phyloP scores from a whole-genome alignment of 1,284 basidiomycete species.

The Cryptococcus sp. region DNA sequence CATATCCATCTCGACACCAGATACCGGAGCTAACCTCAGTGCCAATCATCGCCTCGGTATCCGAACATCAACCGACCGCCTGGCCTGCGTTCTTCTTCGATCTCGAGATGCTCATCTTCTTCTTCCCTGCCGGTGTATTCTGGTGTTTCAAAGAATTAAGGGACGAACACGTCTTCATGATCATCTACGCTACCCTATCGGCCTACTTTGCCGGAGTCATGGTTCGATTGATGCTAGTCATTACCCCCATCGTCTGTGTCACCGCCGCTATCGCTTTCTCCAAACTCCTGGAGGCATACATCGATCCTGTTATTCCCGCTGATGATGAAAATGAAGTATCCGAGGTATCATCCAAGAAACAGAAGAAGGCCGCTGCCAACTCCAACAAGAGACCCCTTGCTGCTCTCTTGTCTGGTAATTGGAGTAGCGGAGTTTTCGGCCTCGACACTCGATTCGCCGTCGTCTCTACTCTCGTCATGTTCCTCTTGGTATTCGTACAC shows the following conservation, averaged over 20 bases:
- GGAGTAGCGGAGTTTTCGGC: conserved; percentile 68
- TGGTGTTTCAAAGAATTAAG: conserved; percentile 89
- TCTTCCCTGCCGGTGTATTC: conserved; percentile 95
- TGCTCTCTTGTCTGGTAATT: conserved; percentile 23
- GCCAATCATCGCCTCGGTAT: conserved; percentile 98
- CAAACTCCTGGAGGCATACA: conserved; percentile 80
- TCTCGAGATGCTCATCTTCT: conserved; percentile 92
- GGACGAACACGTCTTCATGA: conserved; percentile 98
- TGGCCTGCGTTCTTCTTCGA: conserved; percentile 99
- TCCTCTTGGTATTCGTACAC: conserved; percentile 84
- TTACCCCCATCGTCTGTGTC: conserved; percentile 55
- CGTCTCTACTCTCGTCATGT: conserved; percentile 67
- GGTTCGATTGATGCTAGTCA: conserved; percentile 65
- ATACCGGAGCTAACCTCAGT: too few relatives aligned
- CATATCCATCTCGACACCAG: too few relatives aligned
- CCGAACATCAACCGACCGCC: conserved; percentile 99
- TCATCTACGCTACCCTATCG: conserved; percentile 93
- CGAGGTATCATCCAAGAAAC: conserved; percentile 52
- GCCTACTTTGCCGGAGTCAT: conserved; percentile 99
- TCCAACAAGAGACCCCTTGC: conserved; percentile 35
- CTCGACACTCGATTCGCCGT: conserved; percentile 77
- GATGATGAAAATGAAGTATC: conserved; percentile 14
- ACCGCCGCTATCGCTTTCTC: conserved; percentile 87
- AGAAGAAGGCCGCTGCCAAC: conserved; percentile 57
- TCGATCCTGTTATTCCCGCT: conserved; percentile 56